Percentiles rank a stretch among this genome's conserved stretches.
Evolutionary conservation across 345 rosid species (phyloP).

Genomic region (Aquilaria malaccensis): DNA sequence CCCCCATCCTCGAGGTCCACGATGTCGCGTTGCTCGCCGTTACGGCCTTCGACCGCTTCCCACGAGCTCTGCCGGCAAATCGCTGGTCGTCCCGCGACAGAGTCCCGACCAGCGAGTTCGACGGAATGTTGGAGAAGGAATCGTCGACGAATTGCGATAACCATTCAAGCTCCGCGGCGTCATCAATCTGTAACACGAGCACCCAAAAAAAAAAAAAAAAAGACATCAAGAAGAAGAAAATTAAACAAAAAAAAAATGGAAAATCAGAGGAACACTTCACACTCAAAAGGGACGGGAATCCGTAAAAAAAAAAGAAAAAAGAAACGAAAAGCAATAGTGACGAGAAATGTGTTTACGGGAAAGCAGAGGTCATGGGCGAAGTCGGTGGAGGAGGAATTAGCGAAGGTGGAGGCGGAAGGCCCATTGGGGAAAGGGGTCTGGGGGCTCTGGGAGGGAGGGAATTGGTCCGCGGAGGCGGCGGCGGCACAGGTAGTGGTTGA

Average conservation of each 20-base stretch:
- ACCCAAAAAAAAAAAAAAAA: not conserved
- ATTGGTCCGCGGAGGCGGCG: constrained; percentile 15
- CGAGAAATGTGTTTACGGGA: constrained; percentile 30
- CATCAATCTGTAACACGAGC: constrained; percentile 46
- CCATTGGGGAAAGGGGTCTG: constrained; percentile 14
- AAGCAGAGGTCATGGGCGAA: constrained; percentile 62
- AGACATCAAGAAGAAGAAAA: not conserved
- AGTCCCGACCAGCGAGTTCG: constrained; percentile 34
- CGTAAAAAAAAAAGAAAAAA: not conserved
- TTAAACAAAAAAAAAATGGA: not conserved
- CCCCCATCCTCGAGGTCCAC: constrained; percentile 23
- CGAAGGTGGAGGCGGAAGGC: constrained; percentile 27
- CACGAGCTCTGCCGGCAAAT: constrained; percentile 35
- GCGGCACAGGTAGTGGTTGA: constrained; percentile 17
- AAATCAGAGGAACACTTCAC: not conserved
- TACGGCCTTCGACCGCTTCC: constrained; percentile 43
- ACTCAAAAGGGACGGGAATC: too few relatives aligned
- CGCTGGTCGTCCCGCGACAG: constrained; percentile 23
- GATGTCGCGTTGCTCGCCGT: constrained; percentile 14
- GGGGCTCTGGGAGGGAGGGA: constrained; percentile 17
- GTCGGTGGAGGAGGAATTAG: constrained; percentile 29
- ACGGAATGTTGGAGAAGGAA: constrained; percentile 50
- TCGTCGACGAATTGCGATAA: constrained; percentile 73
- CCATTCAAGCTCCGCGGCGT: constrained; percentile 86
- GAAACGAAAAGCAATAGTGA: not conserved